phyloP scores from a whole-genome alignment of 2,329 filamentous ascomycete species.

The Zasmidium cellare region DNA sequence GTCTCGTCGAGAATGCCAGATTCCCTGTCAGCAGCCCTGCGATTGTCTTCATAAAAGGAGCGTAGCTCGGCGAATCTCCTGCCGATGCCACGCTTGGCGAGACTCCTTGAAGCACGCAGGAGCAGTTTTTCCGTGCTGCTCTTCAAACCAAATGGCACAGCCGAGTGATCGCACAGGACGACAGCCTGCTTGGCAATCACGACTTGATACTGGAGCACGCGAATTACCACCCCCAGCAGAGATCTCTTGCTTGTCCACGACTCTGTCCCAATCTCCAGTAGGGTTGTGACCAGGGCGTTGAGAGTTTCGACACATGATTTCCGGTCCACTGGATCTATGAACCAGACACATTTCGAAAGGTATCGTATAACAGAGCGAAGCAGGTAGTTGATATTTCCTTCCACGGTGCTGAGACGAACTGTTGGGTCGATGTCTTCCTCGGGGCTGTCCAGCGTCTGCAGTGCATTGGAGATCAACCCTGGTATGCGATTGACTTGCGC shows the following conservation, averaged over 20 bases:
- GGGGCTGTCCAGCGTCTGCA: conserved; percentile 12
- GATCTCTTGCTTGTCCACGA: background rate
- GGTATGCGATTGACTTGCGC: conserved; percentile 45
- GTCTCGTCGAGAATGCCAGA: conserved; percentile 49
- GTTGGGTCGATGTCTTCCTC: background rate
- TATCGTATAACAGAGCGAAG: conserved; percentile 53
- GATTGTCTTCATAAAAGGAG: conserved; percentile 48
- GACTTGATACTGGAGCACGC: conserved; percentile 26
- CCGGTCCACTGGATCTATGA: conserved; percentile 57
- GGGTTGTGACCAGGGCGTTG: conserved; percentile 40
- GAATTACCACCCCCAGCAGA: background rate
- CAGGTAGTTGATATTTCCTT: conserved; percentile 23
- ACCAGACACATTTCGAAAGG: conserved; percentile 49
- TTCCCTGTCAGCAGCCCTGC: conserved; percentile 43
- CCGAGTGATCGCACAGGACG: conserved; percentile 33
- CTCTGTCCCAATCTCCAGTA: conserved; percentile 22
- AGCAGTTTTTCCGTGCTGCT: conserved; percentile 34
- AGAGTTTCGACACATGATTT: conserved; percentile 46
- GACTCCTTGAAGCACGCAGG: conserved; percentile 35
- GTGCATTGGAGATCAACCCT: conserved; percentile 30
- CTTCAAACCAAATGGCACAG: conserved; percentile 17
- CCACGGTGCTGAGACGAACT: conserved; percentile 1
- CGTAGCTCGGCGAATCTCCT: conserved; percentile 36
- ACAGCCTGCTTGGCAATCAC: conserved; percentile 34
- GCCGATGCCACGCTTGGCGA: conserved; percentile 36